A percentile compares a stretch with the other conserved stretches of the same genome.
Evolutionary conservation across 2,329 filamentous ascomycete genomes (phyloP).

Genomic region (Ploettnerulaceae sp.): DNA sequence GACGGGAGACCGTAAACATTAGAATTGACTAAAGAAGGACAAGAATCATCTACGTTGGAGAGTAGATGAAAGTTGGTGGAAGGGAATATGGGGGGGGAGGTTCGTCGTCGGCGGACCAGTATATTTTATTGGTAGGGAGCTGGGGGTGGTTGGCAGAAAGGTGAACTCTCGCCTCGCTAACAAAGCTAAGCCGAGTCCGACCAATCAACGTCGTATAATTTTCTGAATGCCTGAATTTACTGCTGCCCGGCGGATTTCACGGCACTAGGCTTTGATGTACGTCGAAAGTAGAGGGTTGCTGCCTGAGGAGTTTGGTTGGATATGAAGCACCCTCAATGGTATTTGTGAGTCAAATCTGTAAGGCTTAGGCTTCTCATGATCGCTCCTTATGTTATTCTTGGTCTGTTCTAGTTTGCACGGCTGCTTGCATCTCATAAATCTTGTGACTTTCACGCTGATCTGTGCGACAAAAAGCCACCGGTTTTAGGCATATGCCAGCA

Average conservation of each 20-base stretch:
- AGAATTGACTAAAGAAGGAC: constrained; percentile 25
- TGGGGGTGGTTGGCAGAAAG: background rate
- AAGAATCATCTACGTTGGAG: constrained; percentile 18
- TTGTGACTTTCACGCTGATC: no score
- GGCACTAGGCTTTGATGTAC: constrained; percentile 8
- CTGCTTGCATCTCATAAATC: no score
- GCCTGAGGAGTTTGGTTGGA: constrained; percentile 38
- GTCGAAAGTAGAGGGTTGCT: constrained; percentile 9
- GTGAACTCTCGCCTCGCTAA: constrained; percentile 1
- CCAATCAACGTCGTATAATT: constrained; percentile 15
- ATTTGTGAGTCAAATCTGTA: background rate
- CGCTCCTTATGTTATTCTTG: no score
- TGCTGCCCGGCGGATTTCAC: constrained; percentile 16
- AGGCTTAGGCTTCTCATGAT: no score
- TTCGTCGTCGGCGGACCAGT: constrained; percentile 10
- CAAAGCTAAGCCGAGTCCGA: background rate
- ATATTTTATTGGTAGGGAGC: constrained; percentile 9
- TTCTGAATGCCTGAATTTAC: constrained; percentile 12
- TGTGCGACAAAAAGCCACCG: no score
- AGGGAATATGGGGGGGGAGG: constrained; percentile 12
- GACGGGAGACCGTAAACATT: constrained; percentile 27
- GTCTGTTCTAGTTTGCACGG: no score
- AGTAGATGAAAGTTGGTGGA: constrained; percentile 14
- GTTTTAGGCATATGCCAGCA: no score
- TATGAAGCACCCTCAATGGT: background rate